Base-by-base conservation (phyloP, 495 filamentous ascomycete species). In the Podospora fimiseda region DNA sequence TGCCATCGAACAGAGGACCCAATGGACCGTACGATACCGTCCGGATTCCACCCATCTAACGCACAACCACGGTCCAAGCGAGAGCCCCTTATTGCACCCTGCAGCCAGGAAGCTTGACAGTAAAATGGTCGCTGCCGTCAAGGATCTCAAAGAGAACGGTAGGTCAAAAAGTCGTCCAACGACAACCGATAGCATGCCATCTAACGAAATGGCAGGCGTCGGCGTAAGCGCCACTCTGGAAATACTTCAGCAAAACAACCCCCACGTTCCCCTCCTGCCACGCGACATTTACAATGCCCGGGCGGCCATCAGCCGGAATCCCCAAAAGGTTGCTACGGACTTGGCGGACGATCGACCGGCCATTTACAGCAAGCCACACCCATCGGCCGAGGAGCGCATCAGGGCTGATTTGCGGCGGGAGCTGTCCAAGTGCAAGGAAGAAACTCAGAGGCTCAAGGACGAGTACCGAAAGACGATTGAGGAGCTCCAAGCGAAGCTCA, bases 251-350 rank as follows among this genome's bases (percentile, higher is more conserved):
- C 69, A 70, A n/a, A 74, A 78, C 20, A 74, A 79, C 39, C 78
- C 78, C 7, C 69, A 75, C 43, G 76, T 78, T 8, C 76, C 73
- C 14, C 70, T 78, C 9, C 70, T 81, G 5, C 77, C 78, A 0
- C 66, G 78, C 21, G 78, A 81, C 52, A 80, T 81, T 33, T 81
- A 81, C 56, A 81, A 81, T 48, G 78, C 78, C 2, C 67, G 78
- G 19, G 78, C 78, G 16, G 78, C 78, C 39, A 79, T 81, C 55
- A 78, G 77, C 53, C 75, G 78, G 9, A 78, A 81, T 50, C 76
- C 76, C n/a, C 68, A 73, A 43, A 79, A 78, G 48, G 75, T 79
- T 0, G 73, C 74, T 21, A 69, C 70, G 8, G 75, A 66, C 9
- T 66, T 78, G 18, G 71, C 75, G 20, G 74, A 80, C 51, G 58